Evolutionary conservation across 164 flowering plant genomes (phyloP), one percentile per base, ranked within the genome.

Genomic region (Macadamia tetraphylla): DNA sequence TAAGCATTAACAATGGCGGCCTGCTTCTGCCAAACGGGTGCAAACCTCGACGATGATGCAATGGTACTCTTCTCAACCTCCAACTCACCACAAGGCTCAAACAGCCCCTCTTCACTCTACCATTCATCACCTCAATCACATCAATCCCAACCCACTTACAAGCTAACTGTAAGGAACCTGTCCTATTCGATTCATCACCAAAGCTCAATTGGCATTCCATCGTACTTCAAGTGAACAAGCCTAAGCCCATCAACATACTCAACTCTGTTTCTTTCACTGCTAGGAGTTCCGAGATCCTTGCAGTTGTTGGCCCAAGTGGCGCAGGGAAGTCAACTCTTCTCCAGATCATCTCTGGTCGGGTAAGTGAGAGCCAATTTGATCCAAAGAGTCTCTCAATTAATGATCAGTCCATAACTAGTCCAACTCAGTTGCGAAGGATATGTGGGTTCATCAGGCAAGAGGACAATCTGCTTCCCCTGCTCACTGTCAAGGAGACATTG

Each of bases 381-480:
- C 85, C 85, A 0, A 80, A 71, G n/a, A 73, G 76, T 32, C 64
- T 91, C 17, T 70, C 60, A 0, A 74, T 94, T 46, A 87, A 91
- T 63, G 83, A 71, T 66, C 73, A 48, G 13, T 67, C 64, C 0
- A 70, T 90, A 53, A 67, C 78, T 31, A 79, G 71, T 71, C 86
- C 87, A 6, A 46, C 67, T 58, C 86, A 85, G 52, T 58, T 94
- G 80, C 74, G 90, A 67, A 87, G 72, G 71, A 69, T 84, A 30
- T 94, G 97, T 18, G 98, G 98, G 7, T 94, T 79, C 67, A 92
- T 94, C 9, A 85, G 94, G 2, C 98, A 94, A 67, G 96, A 91
- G 63, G 97, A 91, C 42, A 75, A 80, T 66, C 79, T 94, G 35
- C 86, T 94, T 62, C 97, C 98, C 61, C 72, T 89, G 31, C 85